Conservation (phyloP, 306 rosid species). For the Sechiopsis laciniata region DNA sequence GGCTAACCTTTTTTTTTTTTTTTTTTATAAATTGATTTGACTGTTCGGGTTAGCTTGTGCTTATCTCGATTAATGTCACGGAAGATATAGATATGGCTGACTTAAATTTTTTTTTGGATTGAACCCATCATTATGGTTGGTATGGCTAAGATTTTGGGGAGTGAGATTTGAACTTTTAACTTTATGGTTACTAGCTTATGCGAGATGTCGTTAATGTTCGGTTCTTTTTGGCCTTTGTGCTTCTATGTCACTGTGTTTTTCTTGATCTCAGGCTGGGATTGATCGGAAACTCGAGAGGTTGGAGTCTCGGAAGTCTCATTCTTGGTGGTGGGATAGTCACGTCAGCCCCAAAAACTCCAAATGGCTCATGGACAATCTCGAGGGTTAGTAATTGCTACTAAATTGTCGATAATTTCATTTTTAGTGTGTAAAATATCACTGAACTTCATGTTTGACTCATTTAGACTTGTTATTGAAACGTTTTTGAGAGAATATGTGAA, state of each 20-base stretch:
- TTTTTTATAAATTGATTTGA: neutral
- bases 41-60: no score
- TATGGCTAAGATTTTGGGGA: no score
- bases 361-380: slow-evolving; percentile 86
- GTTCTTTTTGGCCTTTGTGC: no score
- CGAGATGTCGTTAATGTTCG: no score
- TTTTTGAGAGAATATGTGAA: neutral
- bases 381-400: slow-evolving; percentile 41
- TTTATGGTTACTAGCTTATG: no score
- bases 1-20: no score
- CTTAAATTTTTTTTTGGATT: no score
- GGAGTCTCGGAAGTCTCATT: slow-evolving; percentile 65
- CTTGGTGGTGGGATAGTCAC: slow-evolving; percentile 98
- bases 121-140: no score
- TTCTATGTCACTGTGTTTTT: neutral
- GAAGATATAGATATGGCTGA: no score
- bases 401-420: neutral
- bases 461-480: neutral
- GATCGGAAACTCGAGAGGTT: slow-evolving; percentile 49
- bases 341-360: slow-evolving; percentile 66
- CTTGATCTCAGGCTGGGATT: slow-evolving; percentile 34
- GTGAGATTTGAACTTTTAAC: no score
- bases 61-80: no score
- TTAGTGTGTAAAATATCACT: neutral
- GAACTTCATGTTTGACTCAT: neutral